phyloP scores from a whole-genome alignment of 108 stramenopile genomes.

The Nitzschia sp. region DNA sequence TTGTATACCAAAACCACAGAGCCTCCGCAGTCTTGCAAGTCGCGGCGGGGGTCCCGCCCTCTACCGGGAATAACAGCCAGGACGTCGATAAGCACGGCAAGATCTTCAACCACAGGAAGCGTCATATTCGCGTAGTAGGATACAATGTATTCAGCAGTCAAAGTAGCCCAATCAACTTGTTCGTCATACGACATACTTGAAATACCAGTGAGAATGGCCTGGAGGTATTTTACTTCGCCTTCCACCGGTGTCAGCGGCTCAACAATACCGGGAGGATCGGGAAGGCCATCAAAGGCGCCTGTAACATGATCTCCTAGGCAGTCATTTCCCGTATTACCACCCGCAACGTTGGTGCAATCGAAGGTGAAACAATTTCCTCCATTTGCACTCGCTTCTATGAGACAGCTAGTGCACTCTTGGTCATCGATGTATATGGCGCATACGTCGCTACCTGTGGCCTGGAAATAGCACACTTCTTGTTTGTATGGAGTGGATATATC shows the following conservation, averaged over 20 bases:
- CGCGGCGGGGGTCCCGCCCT: neutral
- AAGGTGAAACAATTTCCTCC: neutral
- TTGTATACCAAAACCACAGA: neutral
- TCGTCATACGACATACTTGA: neutral
- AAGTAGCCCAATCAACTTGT: neutral
- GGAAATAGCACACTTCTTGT: neutral
- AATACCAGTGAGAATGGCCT: neutral
- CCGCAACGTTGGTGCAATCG: neutral
- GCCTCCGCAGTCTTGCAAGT: neutral
- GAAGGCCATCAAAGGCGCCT: neutral
- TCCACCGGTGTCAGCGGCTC: neutral
- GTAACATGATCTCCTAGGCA: neutral
- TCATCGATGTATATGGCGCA: neutral
- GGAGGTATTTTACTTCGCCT: neutral
- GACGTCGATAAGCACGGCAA: neutral
- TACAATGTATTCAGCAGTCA: neutral
- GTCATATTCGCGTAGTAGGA: neutral
- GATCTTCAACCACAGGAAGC: neutral
- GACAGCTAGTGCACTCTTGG: neutral
- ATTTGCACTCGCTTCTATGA: neutral
- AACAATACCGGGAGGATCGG: no score
- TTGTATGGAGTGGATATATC: neutral
- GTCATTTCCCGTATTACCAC: constrained; percentile 2
- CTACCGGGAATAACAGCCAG: neutral
- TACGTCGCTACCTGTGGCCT: neutral